Evolutionary conservation across 2,329 filamentous ascomycete species (phyloP).

Genomic region (Talaromyces pinophilus): DNA sequence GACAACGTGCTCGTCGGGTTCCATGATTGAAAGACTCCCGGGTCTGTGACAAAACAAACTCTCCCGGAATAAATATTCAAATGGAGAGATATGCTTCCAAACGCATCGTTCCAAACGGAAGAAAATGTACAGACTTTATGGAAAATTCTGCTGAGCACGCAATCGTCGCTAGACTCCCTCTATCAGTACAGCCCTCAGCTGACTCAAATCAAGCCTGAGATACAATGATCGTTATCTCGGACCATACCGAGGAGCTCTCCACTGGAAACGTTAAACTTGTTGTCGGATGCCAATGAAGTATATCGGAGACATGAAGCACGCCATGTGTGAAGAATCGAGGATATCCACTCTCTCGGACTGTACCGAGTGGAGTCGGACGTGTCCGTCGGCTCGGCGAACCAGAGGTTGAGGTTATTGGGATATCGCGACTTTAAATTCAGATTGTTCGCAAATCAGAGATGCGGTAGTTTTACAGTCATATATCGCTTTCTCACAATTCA

Average conservation of each 20-base stretch:
- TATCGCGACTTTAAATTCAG: neutral
- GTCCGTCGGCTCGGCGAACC: neutral
- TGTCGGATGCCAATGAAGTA: slow-evolving; percentile 1
- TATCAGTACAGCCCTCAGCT: neutral
- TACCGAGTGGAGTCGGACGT: neutral
- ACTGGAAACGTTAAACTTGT: slow-evolving; percentile 7
- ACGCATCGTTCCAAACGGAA: neutral
- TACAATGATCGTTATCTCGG: slow-evolving; percentile 6
- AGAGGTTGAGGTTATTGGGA: neutral
- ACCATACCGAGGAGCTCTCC: slow-evolving; percentile 12
- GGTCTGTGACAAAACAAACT: neutral
- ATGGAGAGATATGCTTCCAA: neutral
- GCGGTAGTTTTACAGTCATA: neutral
- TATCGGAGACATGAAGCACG: neutral
- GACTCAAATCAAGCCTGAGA: neutral
- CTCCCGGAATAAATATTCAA: neutral
- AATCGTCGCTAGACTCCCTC: neutral
- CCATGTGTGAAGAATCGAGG: neutral
- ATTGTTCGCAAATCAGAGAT: neutral
- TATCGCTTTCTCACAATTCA: neutral
- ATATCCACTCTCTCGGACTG: neutral
- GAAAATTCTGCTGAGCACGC: slow-evolving; percentile 3
- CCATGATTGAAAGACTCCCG: neutral
- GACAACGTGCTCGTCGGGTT: neutral
- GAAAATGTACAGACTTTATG: neutral